Conservation (phyloP, 2,329 filamentous ascomycete species). For the Colletotrichum echinochloae region DNA sequence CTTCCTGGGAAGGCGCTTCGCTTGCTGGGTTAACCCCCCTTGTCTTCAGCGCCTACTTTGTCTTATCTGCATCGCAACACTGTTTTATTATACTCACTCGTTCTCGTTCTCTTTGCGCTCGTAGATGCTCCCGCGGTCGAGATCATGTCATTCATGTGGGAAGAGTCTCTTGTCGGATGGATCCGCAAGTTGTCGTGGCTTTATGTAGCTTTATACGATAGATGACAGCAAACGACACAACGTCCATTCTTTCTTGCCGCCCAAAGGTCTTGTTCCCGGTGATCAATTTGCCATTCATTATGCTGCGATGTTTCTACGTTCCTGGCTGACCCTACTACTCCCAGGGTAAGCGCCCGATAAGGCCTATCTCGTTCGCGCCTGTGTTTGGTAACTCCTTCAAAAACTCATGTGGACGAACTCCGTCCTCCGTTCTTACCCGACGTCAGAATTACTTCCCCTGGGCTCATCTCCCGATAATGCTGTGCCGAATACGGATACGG, state of each 20-base stretch:
- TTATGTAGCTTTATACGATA: constrained; percentile 27
- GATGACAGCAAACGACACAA: background rate
- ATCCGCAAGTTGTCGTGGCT: background rate
- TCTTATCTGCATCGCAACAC: background rate
- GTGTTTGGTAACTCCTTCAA: background rate
- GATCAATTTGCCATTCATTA: background rate
- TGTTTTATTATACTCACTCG: background rate
- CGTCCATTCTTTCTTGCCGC: background rate
- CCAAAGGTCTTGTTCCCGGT: background rate
- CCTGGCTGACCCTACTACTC: background rate
- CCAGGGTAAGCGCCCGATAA: background rate
- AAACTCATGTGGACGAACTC: background rate
- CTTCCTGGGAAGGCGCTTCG: background rate
- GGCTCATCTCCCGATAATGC: background rate
- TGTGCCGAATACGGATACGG: background rate
- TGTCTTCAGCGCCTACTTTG: background rate
- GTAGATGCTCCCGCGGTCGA: background rate
- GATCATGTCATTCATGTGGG: background rate
- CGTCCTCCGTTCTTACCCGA: background rate
- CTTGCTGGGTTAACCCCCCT: background rate
- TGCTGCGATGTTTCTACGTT: background rate
- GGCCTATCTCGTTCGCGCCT: background rate
- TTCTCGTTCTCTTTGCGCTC: background rate
- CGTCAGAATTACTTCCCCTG: background rate
- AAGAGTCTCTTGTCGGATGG: background rate